phyloP scores from a whole-genome alignment of 257 asterid species.

The Anisodus acutangulus region DNA sequence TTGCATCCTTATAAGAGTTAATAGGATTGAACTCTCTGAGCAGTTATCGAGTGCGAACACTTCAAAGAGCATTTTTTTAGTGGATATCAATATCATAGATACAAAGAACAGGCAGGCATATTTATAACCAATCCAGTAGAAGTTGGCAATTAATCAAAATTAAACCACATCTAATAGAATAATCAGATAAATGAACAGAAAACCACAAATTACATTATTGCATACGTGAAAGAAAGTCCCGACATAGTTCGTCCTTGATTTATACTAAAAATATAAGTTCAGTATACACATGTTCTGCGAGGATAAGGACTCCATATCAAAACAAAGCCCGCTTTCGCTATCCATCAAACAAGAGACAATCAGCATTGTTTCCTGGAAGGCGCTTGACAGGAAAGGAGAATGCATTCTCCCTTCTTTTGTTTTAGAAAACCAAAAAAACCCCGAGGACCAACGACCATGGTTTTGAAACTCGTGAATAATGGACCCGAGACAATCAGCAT shows the following conservation, averaged over 20 bases:
- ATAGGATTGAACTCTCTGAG: background rate
- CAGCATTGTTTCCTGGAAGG: background rate
- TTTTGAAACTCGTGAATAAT: background rate
- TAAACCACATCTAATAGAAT: background rate
- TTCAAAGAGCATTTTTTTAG: background rate
- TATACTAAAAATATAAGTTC: background rate
- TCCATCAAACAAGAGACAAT: constrained; percentile 3
- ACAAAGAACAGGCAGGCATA: background rate
- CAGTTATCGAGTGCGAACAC: background rate
- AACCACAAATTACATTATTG: background rate
- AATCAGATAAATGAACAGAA: background rate
- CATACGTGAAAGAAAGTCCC: background rate
- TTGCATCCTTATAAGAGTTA: background rate
- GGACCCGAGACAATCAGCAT: background rate
- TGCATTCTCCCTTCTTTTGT: background rate
- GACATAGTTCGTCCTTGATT: background rate
- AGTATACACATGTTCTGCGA: background rate
- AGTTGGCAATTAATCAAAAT: background rate
- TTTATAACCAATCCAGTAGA: background rate
- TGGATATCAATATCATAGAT: background rate
- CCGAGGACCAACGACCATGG: background rate
- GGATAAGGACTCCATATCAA: background rate
- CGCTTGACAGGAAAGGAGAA: background rate
- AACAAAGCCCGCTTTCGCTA: background rate
- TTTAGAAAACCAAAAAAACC: background rate